phyloP scores from a whole-genome alignment of 495 filamentous ascomycete genomes.

The Penicillium malachiteum region DNA sequence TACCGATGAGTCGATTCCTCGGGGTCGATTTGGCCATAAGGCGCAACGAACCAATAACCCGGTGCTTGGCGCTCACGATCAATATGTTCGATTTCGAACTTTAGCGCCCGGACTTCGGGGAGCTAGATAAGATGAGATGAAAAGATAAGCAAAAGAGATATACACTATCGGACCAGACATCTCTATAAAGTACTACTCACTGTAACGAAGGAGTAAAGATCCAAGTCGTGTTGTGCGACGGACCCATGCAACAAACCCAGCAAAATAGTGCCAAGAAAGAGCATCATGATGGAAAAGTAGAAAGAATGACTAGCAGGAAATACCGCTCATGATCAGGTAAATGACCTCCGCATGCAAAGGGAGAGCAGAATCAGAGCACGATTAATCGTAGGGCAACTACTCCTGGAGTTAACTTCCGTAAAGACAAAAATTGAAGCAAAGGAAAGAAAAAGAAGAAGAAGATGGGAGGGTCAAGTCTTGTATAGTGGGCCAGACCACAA shows the following conservation, averaged over 20 bases:
- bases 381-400: too few species aligned
- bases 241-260: background rate
- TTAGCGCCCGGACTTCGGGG: slow-evolving; percentile 26
- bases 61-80: slow-evolving; percentile 24
- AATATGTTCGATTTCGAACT: slow-evolving; percentile 27
- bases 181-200: background rate
- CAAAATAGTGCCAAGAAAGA: background rate
- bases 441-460: background rate
- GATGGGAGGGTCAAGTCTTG: background rate
- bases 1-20: slow-evolving; percentile 21
- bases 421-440: background rate
- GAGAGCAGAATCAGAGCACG: too few species aligned
- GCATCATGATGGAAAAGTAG: background rate
- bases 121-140: slow-evolving; percentile 14
- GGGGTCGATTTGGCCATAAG: slow-evolving; percentile 22
- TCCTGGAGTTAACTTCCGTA: background rate
- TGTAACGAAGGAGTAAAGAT: slow-evolving; percentile 8
- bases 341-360: too few species aligned
- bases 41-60: slow-evolving; percentile 38
- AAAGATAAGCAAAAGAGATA: background rate
- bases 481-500: background rate
- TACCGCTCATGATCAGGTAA: background rate
- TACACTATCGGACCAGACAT: background rate
- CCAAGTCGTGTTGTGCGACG: background rate
- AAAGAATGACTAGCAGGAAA: background rate